These are phyloP conservation scores for Selenicereus undatus DNA, from an alignment of 148 eudicot species.

Conservation along the genomic window DNA sequence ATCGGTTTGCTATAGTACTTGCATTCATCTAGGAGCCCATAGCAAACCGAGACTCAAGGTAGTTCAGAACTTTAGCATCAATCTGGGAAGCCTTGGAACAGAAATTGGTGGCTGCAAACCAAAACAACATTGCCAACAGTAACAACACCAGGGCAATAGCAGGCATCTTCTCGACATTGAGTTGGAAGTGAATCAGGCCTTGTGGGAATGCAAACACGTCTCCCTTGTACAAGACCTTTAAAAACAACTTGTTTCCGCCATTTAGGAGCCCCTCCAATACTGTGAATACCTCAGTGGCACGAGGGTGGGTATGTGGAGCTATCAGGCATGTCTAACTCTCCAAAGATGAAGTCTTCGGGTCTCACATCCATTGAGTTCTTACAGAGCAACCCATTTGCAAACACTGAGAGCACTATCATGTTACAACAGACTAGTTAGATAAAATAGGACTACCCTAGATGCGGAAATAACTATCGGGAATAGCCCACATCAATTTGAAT, in stretches of 20 bases:
- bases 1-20: too few species aligned
- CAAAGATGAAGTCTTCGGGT: conserved; percentile 22
- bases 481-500: too few species aligned
- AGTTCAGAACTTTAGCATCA: conserved; percentile 8
- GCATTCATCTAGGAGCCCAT: too few species aligned
- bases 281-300: conserved; percentile 24
- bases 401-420: not conserved
- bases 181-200: too few species aligned
- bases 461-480: too few species aligned
- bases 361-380: conserved; percentile 20
- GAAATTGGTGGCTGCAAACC: conserved; percentile 24
- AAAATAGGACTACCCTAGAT: too few species aligned
- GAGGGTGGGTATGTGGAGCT: conserved; percentile 27
- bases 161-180: too few species aligned
- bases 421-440: not conserved
- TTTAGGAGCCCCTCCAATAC: conserved; percentile 29
- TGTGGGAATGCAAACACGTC: too few species aligned
- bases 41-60: conserved; percentile 13
- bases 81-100: conserved; percentile 24
- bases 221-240: too few species aligned
- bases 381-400: conserved; percentile 22
- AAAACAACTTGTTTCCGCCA: too few species aligned
- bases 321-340: conserved; percentile 13
- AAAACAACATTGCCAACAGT: conserved; percentile 30
- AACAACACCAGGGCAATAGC: conserved; percentile 27